Evolutionary conservation across 2,329 filamentous ascomycete species (phyloP), one percentile per base, ranked within the genome.

Genomic region (Neoscytalidium dimidiatum): DNA sequence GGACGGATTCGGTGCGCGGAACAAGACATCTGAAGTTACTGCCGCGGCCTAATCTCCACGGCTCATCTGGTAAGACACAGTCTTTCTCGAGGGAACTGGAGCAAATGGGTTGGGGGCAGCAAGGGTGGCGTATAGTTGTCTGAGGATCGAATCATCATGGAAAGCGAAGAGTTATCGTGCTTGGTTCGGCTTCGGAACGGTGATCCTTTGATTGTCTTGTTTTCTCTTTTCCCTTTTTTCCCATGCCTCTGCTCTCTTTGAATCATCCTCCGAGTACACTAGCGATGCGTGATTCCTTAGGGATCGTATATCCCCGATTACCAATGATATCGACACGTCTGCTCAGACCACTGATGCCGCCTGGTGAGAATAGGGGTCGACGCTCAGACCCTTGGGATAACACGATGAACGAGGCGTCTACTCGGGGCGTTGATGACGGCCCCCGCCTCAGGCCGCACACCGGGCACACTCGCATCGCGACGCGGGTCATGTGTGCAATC

Each of bases 91-190:
- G 35, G 62, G 51, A 57, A 46, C 51, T 64, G 62, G 51, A 64
- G 62, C 62, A 64, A 64, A 44, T 19, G 62, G 62, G 17, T 48
- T 41, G 51, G 62, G 51, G 62, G 49, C 61, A 64, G 61, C 61
- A 56, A 48, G 61, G 61, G 61, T 64, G 61, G 62, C 62, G 62
- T 64, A 56, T 48, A 64, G 62, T 64, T 64, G 41, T 64, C 62
- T 64, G 62, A 64, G 62, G 49, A 28, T 64, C 62, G 62, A 64
- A 64, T 64, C 62, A 64, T 64, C 49, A 53, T 56, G 62, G 62
- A 64, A 64, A 57, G 62, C 51, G 62, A 64, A 64, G 51, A 64
- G 62, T 56, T 46, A 41, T n/a, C 62, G 49, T 64, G 62, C 35
- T 48, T 64, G 62, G 62, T 64, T 64, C 62, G 62, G 62, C 48